Conservation (phyloP, 2,329 filamentous ascomycete genomes). For the Aplosporella prunicola region DNA sequence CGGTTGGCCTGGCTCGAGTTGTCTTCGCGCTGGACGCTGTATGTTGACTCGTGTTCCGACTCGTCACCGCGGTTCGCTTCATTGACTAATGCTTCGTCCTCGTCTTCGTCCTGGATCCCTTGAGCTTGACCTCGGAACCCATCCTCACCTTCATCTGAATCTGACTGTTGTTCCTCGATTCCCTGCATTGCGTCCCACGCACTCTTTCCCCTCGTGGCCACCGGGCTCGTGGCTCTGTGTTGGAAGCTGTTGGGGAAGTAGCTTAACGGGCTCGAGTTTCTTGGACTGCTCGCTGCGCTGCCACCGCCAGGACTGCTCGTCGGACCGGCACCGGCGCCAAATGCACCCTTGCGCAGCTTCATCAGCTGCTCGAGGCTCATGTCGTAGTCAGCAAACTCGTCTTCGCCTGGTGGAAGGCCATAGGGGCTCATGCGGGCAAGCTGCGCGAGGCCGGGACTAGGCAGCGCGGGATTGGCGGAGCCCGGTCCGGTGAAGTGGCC, state of each 20-base stretch:
- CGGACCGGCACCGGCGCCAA: constrained; percentile 57
- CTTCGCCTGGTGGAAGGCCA: constrained; percentile 41
- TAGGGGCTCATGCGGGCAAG: constrained; percentile 50
- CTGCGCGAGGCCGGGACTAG: constrained; percentile 68
- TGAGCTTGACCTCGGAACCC: background rate
- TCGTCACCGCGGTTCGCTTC: constrained; percentile 1
- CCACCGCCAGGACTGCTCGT: constrained; percentile 49
- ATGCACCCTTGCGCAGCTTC: constrained; percentile 64
- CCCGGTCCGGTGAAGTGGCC: constrained; percentile 36
- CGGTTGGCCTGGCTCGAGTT: too few relatives aligned
- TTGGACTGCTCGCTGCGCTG: constrained; percentile 23
- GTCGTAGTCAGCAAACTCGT: constrained; percentile 54
- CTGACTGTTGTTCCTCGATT: constrained; percentile 5
- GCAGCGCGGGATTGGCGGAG: constrained; percentile 41
- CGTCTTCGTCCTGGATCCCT: background rate
- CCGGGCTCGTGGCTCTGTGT: constrained; percentile 3
- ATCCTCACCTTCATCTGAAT: background rate
- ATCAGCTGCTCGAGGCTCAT: constrained; percentile 66
- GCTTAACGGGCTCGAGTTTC: constrained; percentile 22
- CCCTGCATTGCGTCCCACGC: background rate
- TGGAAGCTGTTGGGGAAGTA: constrained; percentile 5
- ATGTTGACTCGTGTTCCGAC: too few relatives aligned
- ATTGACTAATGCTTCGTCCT: background rate
- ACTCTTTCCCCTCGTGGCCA: constrained; percentile 6
- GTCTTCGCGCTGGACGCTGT: too few relatives aligned